phyloP scores from a whole-genome alignment of 1,139 yeast species.

The Dujonia santamariae region DNA sequence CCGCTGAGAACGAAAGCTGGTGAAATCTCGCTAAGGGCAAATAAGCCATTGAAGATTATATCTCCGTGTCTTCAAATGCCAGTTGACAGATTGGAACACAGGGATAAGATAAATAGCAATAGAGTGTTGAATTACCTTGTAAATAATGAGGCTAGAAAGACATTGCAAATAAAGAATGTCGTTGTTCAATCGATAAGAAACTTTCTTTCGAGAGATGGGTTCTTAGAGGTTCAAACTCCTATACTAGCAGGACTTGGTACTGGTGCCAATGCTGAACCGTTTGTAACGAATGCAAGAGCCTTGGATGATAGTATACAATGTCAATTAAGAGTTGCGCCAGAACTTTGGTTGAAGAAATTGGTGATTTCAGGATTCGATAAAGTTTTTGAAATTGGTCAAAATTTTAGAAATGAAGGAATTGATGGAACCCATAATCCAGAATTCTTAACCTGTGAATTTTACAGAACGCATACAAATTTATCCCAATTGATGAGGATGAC shows the following conservation, averaged over 20 bases:
- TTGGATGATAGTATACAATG: slow-evolving; percentile 35
- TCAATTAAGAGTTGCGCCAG: slow-evolving; percentile 87
- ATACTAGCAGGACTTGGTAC: slow-evolving; percentile 67
- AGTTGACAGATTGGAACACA: slow-evolving; percentile 54
- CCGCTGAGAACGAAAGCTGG: slow-evolving; percentile 79
- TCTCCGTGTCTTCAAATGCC: slow-evolving; percentile 67
- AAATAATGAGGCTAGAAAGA: slow-evolving; percentile 45
- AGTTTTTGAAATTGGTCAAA: slow-evolving; percentile 82
- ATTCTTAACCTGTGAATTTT: slow-evolving; percentile 91
- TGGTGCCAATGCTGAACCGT: slow-evolving; percentile 91
- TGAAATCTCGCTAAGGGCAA: slow-evolving; percentile 70
- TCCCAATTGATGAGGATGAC: slow-evolving; percentile 66
- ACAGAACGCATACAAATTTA: slow-evolving; percentile 72
- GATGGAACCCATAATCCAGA: slow-evolving; percentile 96
- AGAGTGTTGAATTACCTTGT: slow-evolving; percentile 75
- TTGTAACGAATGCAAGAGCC: slow-evolving; percentile 54
- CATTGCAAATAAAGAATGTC: slow-evolving; percentile 52
- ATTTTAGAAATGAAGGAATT: slow-evolving; percentile 88
- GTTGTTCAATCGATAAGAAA: slow-evolving; percentile 53
- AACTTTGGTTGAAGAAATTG: slow-evolving; percentile 83
- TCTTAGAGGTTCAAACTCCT: slow-evolving; percentile 88
- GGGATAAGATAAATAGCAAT: slow-evolving; percentile 58
- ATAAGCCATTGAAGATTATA: slow-evolving; percentile 45
- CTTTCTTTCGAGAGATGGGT: slow-evolving; percentile 19
- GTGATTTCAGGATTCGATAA: slow-evolving; percentile 82